phyloP scores from a whole-genome alignment of 441 rosid genomes.

The Melastoma candidum region DNA sequence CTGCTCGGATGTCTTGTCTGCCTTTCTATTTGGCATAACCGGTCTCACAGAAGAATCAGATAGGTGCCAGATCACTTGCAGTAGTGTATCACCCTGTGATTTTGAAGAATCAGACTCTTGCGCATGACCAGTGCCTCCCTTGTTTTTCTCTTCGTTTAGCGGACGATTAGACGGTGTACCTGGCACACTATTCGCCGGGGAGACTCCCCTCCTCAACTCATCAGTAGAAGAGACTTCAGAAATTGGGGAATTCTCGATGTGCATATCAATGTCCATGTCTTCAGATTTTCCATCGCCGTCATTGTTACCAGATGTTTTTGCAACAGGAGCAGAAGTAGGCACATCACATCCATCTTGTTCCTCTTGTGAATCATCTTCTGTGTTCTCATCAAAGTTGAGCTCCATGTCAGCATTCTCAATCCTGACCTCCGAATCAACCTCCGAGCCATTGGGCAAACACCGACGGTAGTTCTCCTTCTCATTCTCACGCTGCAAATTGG shows the following conservation, averaged over 20 bases:
- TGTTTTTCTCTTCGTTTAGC: constrained; percentile 44
- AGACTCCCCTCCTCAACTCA: constrained; percentile 39
- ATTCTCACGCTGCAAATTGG: constrained; percentile 83
- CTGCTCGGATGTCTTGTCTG: constrained; percentile 52
- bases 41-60: constrained; percentile 95
- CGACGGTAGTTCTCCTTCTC: constrained; percentile 95
- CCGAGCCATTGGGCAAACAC: constrained; percentile 60
- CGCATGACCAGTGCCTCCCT: constrained; percentile 38
- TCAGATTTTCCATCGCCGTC: constrained; percentile 29
- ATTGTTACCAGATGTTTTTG: constrained; percentile 24
- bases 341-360: constrained; percentile 60
- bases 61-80: constrained; percentile 80
- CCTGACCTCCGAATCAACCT: constrained; percentile 82
- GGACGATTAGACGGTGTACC: constrained; percentile 58
- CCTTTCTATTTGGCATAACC: constrained; percentile 92
- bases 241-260: constrained; percentile 29
- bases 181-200: constrained; percentile 46
- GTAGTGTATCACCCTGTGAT: constrained; percentile 46
- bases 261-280: constrained; percentile 31
- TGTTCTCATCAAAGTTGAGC: constrained; percentile 83
- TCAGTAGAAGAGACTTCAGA: constrained; percentile 30
- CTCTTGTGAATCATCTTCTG: constrained; percentile 70
- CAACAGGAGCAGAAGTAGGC: constrained; percentile 30
- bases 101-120: constrained; percentile 44
- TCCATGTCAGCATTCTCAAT: constrained; percentile 95